phyloP scores from a whole-genome alignment of 2,329 filamentous ascomycete species.

The Penicillium sp. region DNA sequence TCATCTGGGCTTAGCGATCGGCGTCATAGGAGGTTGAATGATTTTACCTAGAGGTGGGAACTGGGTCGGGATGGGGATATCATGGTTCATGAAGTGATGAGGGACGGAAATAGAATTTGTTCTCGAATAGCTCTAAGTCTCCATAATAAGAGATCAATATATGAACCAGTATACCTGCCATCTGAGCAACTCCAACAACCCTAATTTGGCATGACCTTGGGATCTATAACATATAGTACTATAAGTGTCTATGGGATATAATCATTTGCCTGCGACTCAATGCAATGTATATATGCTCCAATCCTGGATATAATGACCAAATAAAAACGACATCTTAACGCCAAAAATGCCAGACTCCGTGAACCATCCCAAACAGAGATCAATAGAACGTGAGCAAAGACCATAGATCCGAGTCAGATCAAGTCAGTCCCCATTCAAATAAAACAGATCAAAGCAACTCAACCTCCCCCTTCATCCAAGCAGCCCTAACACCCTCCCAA shows the following conservation, averaged over 20 bases:
- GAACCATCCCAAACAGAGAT: no score
- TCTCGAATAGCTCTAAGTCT: not conserved
- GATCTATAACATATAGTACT: not conserved
- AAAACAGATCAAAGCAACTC: conserved; percentile 39
- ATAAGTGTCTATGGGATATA: not conserved
- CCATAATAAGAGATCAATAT: no score
- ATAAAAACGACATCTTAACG: not conserved
- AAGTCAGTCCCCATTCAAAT: not conserved
- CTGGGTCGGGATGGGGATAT: not conserved
- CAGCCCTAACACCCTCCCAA: conserved; percentile 70
- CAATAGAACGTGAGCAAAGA: not conserved
- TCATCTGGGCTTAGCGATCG: conserved; percentile 25
- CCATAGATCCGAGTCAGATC: no score
- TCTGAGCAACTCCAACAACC: no score
- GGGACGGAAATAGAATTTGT: not conserved
- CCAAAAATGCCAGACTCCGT: conserved; percentile 1
- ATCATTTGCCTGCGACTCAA: no score
- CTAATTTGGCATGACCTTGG: not conserved
- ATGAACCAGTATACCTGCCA: no score
- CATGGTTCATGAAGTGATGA: not conserved
- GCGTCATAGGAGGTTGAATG: conserved; percentile 9
- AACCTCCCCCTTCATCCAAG: conserved; percentile 45
- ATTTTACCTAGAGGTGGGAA: not conserved
- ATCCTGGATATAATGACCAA: not conserved
- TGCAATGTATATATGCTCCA: not conserved